Conservation (phyloP, 2,329 filamentous ascomycete genomes). For the Grosmannia serpens region DNA sequence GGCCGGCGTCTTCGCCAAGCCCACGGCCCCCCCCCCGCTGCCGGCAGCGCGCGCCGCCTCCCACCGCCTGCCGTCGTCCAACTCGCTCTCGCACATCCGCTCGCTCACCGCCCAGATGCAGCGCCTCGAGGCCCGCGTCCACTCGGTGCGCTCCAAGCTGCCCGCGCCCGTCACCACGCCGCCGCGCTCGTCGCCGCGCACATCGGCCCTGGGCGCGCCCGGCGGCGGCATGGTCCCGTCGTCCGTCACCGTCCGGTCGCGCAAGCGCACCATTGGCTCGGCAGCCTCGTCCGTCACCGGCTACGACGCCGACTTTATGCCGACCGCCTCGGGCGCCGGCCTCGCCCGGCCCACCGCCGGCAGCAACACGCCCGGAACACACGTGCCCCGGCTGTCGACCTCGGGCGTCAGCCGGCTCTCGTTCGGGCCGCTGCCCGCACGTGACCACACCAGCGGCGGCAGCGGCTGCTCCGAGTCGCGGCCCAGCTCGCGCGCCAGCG, state of each 20-base stretch:
- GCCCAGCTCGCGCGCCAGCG: constrained; percentile 62
- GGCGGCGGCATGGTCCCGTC: constrained; percentile 33
- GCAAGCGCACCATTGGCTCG: constrained; percentile 54
- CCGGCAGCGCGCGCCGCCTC: constrained; percentile 35
- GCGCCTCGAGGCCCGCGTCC: constrained; percentile 84
- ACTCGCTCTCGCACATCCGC: constrained; percentile 83
- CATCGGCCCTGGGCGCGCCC: constrained; percentile 26
- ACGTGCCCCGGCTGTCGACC: constrained; percentile 47
- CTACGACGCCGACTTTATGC: constrained; percentile 36
- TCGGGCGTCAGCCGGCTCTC: constrained; percentile 53
- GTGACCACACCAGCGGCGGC: constrained; percentile 25
- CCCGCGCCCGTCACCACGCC: constrained; percentile 71
- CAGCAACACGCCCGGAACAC: constrained; percentile 20
- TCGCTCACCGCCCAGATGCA: constrained; percentile 95
- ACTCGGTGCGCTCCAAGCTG: constrained; percentile 81
- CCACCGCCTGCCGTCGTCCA: constrained; percentile 43
- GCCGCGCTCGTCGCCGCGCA: constrained; percentile 66
- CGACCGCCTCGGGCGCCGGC: constrained; percentile 25
- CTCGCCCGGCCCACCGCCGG: not conserved
- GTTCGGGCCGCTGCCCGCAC: constrained; percentile 49
- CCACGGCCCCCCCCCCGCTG: constrained; percentile 24
- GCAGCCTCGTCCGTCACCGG: constrained; percentile 29
- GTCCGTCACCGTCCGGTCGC: constrained; percentile 53
- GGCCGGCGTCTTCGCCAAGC: not conserved
- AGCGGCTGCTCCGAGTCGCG: constrained; percentile 35